Base-by-base conservation (phyloP, 495 filamentous ascomycete species). In the Sporormia fimetaria region DNA sequence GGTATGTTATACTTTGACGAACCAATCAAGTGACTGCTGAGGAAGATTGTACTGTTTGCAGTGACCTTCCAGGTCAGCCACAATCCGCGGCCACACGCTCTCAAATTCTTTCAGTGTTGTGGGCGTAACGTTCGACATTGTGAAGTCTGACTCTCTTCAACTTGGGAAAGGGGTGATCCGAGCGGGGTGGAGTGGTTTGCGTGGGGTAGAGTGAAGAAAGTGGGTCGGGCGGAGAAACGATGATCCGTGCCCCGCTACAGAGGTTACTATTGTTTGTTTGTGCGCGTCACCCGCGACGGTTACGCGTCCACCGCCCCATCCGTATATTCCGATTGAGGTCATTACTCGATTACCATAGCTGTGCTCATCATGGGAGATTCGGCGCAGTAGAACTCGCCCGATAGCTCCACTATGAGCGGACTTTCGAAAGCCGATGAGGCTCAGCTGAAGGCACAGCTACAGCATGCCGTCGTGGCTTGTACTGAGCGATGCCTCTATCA, bases 401-500 rank as follows among this genome's bases (percentile, higher is more conserved):
- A 5, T 43, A n/a, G 16, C 16, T 3, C 14, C 27, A 33, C 38
- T 1, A 49, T 49, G 46, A 27, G 21, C 27, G 25, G 20, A 1
- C 40, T 49, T n/a, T 58, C 54, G 8, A 40, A 28, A 24, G 50
- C 48, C 27, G 57, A 65, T 16, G 42, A 49, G 31, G 51, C 57
- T 12, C 50, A 73, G 42, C 61, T 80, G 20, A 69, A 76, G 56
- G 70, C 67, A 17, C 70, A 78, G 6, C 69, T 96, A 29, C 83
- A 93, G 56, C 76, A 81, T 42, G 85, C 88, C 16, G 76, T 84
- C 0, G 70, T 93, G 1, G 85, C 86, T 55, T 95, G 86, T 67
- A 90, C 84, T 0, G 92, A 99, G 51, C 68, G 92, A 56, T 94
- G 92, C 65, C 73, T 99, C 2, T 96, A 94, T 59, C 87, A 95